Base-by-base conservation (phyloP, 768 basidiomycete genomes). In the Leccinum subgranulosum region DNA sequence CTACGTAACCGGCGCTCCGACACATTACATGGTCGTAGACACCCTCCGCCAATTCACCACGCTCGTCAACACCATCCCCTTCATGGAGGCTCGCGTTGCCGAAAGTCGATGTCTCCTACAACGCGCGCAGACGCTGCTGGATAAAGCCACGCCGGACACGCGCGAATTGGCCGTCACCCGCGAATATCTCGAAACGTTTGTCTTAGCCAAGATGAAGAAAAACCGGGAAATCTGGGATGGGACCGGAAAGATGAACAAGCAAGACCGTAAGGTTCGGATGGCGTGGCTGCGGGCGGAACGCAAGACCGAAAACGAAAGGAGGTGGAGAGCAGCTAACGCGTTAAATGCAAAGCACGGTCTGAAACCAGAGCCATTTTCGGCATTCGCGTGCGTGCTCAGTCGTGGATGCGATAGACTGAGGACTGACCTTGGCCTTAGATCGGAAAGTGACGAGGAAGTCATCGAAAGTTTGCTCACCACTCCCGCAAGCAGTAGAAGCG, bases 211-310 rank as follows among this genome's bases (percentile, higher is more conserved):
- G 51, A 67, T 73, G 69, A 73, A 71, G 55, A 39, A 61, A n/a
- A 73, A 64, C 47, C 56, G 51, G 4, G 71, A 73, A n/a, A 54
- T 71, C 4, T 74, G 65, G 65, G 72, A 72, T 31, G 71, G 72
- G n/a, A 71, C 69, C 8, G 69, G 58, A 0, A 60, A 4, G 49
- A 60, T 74, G 67, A 45, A 53, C 17, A 71, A 66, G 46, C 21
- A 49, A 17, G 39, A 54, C 4, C 58, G 69, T 43, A 72, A 72
- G 46, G 10, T 58, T 4, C 55, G 71, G 47, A 62, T 69, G 57
- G 65, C 53, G 34, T 70, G 68, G 66, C 17, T 73, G 29, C 59
- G 65, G 4, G 54, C 56, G 12, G 60, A 60, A 54, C 64, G 71
- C 55, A 67, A 53, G 45, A 56, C 55, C 21, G 60, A 51, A 19